Conservation (phyloP, 129 eudicot species). For the sunflower (Helianthus annuus) region HanXRQr2.0-SUNRISE NC_035444.2:154640909-154641408, state of each 20-base stretch:
- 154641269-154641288: constrained; percentile 11
- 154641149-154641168: background rate
- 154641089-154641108: constrained; percentile 11
- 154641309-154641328: constrained; percentile 95
- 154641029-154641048: background rate
- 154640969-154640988: constrained; percentile 17
- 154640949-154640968: constrained; percentile 12
- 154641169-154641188: background rate
- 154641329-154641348: constrained; percentile 73
- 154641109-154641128: background rate
- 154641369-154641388: constrained; percentile 45
- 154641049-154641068: constrained; percentile 16
- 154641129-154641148: constrained; percentile 21
- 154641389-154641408: background rate
- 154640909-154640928: background rate
- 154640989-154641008: background rate
- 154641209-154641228: background rate
- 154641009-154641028: background rate
- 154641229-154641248: background rate
- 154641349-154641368: constrained; percentile 97
- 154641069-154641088: constrained; percentile 11
- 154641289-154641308: constrained; percentile 69
- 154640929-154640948: background rate
- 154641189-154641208: constrained; percentile 2
- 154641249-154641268: constrained; percentile 16